phyloP scores from a whole-genome alignment of 345 rosid genomes.

The Alliaria petiolata region DNA sequence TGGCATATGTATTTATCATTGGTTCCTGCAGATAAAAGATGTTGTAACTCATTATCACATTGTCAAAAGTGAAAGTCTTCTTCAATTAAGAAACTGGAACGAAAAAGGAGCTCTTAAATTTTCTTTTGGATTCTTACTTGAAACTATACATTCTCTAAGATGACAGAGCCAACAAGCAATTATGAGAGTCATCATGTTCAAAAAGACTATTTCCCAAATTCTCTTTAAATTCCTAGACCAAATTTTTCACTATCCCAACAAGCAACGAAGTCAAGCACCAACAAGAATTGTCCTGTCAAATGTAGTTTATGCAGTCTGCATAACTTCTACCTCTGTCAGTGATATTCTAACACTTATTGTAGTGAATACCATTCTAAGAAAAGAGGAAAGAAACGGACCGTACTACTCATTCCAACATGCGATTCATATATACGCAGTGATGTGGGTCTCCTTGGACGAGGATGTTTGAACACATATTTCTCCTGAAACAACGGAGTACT shows the following conservation, averaged over 20 bases:
- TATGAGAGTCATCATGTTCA: not conserved
- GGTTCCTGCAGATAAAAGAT: slow-evolving; percentile 64
- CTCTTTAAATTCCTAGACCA: not conserved
- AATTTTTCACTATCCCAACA: slow-evolving; percentile 2
- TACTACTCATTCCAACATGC: slow-evolving; percentile 98
- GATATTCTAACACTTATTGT: slow-evolving; percentile 1
- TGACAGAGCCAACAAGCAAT: slow-evolving; percentile 6
- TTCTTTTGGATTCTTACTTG: not conserved
- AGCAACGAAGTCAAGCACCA: not conserved
- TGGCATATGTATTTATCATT: slow-evolving; percentile 72
- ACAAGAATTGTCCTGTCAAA: not conserved
- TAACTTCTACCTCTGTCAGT: slow-evolving; percentile 5
- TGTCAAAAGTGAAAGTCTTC: slow-evolving; percentile 4
- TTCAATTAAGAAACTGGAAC: not conserved
- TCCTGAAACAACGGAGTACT: slow-evolving; percentile 49
- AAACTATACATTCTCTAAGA: not conserved
- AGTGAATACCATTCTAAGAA: not conserved
- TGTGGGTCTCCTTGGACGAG: slow-evolving; percentile 80
- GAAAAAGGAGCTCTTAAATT: not conserved
- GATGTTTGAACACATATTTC: slow-evolving; percentile 74
- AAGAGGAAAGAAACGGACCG: slow-evolving; percentile 47
- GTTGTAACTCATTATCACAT: not conserved
- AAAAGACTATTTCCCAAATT: not conserved
- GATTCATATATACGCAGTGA: slow-evolving; percentile 92
- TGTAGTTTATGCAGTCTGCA: slow-evolving; percentile 8